Percentiles rank a stretch among this genome's conserved stretches.
Conservation (phyloP, 805 yeast species). For the Sugiyamaella lignohabitans region DNA sequence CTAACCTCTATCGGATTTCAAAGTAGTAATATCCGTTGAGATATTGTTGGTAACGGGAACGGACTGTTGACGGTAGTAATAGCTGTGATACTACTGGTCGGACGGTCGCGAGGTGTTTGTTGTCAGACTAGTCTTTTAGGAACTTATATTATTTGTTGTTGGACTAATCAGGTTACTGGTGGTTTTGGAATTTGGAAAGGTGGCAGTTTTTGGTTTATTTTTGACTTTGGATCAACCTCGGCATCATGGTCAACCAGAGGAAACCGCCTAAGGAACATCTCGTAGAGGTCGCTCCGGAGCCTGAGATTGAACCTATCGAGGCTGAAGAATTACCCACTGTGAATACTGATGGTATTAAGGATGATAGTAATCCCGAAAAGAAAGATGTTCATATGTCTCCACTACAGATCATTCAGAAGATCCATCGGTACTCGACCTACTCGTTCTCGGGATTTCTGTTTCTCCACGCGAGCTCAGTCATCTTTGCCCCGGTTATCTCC, state of each 20-base stretch:
- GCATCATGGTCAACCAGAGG: neutral
- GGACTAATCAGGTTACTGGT: too few relatives aligned
- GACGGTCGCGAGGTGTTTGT: too few relatives aligned
- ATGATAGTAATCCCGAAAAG: neutral
- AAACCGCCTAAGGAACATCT: neutral
- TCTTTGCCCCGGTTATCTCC: slow-evolving; percentile 47
- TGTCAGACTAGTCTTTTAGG: too few relatives aligned
- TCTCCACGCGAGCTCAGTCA: slow-evolving; percentile 50
- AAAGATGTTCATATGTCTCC: slow-evolving; percentile 5
- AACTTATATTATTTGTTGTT: too few relatives aligned
- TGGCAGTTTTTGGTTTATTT: too few relatives aligned
- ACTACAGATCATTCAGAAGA: slow-evolving; percentile 5
- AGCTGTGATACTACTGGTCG: too few relatives aligned
- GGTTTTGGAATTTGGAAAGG: too few relatives aligned
- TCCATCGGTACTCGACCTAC: slow-evolving; percentile 44
- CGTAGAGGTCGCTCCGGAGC: neutral
- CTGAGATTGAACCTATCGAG: neutral
- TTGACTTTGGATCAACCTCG: neutral
- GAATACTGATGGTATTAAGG: neutral
- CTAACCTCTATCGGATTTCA: too few relatives aligned
- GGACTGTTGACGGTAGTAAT: too few relatives aligned
- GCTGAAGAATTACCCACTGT: neutral
- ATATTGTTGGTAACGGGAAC: too few relatives aligned
- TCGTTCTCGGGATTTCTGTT: slow-evolving; percentile 49
- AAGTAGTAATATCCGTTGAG: too few relatives aligned